phyloP scores from a whole-genome alignment of 2,329 filamentous ascomycete species.

The Cladosporium sp. region DNA sequence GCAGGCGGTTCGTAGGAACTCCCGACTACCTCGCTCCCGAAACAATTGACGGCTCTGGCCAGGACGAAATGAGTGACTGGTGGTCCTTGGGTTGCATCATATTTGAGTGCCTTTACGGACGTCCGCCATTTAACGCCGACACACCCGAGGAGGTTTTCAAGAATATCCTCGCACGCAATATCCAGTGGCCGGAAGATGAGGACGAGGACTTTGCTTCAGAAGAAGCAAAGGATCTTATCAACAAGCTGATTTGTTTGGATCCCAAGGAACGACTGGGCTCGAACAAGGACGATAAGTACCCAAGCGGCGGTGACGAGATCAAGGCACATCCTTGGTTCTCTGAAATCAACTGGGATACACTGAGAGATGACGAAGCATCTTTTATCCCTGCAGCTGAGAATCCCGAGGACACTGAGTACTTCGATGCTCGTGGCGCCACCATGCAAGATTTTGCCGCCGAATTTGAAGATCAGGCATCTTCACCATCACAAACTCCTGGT shows the following conservation, averaged over 20 bases:
- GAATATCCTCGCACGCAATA: slow-evolving; percentile 84
- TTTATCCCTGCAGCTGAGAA: slow-evolving; percentile 92
- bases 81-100: slow-evolving; percentile 99
- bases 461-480: slow-evolving; percentile 81
- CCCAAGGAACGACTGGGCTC: slow-evolving; percentile 77
- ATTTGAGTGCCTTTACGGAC: slow-evolving; percentile 92
- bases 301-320: slow-evolving; percentile 86
- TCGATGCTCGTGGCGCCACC: slow-evolving; percentile 85
- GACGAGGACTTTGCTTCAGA: slow-evolving; percentile 64
- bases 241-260: slow-evolving; percentile 81
- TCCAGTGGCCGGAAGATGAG: slow-evolving; percentile 89
- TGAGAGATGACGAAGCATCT: slow-evolving; percentile 92
- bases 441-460: slow-evolving; percentile 91
- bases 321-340: slow-evolving; percentile 84
- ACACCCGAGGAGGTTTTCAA: slow-evolving; percentile 94
- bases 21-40: slow-evolving; percentile 96
- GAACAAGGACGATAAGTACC: slow-evolving; percentile 76
- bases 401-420: slow-evolving; percentile 96
- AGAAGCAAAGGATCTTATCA: slow-evolving; percentile 92
- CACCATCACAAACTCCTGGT: slow-evolving; percentile 63
- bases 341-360: slow-evolving; percentile 80
- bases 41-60: slow-evolving; percentile 89
- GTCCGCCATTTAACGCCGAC: slow-evolving; percentile 85
- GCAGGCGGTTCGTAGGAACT: slow-evolving; percentile 89
- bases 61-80: slow-evolving; percentile 99